Conservation (phyloP, 1,284 basidiomycete genomes). For the Ceratobasidium sp. region DNA sequence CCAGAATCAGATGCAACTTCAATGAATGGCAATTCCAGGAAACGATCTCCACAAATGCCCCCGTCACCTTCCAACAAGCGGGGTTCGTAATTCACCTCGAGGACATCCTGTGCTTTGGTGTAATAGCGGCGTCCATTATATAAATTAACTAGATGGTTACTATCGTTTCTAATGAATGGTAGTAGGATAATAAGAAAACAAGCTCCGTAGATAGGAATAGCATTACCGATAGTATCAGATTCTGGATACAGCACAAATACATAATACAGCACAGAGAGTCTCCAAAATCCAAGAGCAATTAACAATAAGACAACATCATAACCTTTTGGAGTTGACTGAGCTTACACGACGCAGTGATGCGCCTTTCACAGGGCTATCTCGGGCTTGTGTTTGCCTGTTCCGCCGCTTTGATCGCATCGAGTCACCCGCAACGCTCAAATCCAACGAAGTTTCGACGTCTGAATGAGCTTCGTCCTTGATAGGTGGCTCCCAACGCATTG, state of each 20-base stretch:
- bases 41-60: too few species aligned
- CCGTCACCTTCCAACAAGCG: too few species aligned
- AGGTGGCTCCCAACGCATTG: constrained; percentile 32
- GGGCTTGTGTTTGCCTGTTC: too few species aligned
- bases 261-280: background rate
- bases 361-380: too few species aligned
- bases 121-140: too few species aligned
- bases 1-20: background rate
- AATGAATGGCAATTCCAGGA: background rate
- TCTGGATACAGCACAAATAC: background rate
- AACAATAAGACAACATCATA: background rate
- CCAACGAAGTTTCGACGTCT: background rate
- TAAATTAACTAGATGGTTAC: too few species aligned
- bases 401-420: too few species aligned
- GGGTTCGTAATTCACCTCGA: too few species aligned
- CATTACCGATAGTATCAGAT: background rate
- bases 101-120: too few species aligned
- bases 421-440: too few species aligned
- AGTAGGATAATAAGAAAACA: too few species aligned
- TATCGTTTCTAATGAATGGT: too few species aligned
- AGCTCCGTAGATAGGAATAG: background rate
- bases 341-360: background rate
- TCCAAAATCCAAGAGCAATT: background rate
- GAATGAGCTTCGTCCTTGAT: constrained; percentile 16
- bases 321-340: background rate